These are phyloP conservation scores for Penicillium canariense DNA, from an alignment of 495 filamentous ascomycete genomes.

Conservation along the genomic window DNA sequence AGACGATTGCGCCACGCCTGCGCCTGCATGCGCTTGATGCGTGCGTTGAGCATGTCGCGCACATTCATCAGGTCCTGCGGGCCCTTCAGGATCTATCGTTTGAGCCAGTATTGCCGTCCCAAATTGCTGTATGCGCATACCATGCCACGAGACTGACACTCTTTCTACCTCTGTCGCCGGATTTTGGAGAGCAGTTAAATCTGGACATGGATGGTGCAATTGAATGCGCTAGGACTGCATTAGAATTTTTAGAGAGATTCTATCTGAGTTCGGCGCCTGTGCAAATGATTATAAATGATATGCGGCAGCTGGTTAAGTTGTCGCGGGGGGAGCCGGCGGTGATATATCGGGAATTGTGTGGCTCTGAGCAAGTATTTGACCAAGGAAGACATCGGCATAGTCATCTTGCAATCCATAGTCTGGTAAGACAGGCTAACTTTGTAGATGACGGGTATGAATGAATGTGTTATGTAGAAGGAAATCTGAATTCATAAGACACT, in stretches of 20 bases:
- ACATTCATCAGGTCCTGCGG: slow-evolving; percentile 6
- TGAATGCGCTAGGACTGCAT: neutral
- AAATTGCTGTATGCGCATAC: slow-evolving; percentile 20
- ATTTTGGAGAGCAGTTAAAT: neutral
- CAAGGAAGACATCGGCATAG: slow-evolving; percentile 12
- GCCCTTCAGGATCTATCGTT: neutral
- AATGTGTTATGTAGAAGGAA: no score
- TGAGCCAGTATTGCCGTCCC: slow-evolving; percentile 2
- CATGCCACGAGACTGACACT: slow-evolving; percentile 18
- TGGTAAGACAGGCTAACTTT: slow-evolving; percentile 22
- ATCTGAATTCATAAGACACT: no score
- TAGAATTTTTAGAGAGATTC: slow-evolving; percentile 3
- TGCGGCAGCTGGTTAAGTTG: slow-evolving; percentile 2
- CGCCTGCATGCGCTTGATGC: slow-evolving; percentile 1
- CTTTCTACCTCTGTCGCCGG: slow-evolving; percentile 8
- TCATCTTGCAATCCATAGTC: slow-evolving; percentile 18
- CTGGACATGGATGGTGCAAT: neutral
- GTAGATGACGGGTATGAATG: slow-evolving; percentile 21
- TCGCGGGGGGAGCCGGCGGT: neutral
- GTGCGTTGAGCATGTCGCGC: slow-evolving; percentile 6
- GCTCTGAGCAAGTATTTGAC: slow-evolving; percentile 6
- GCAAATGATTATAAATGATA: slow-evolving; percentile 5
- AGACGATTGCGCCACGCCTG: slow-evolving; percentile 2
- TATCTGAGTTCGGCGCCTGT: slow-evolving; percentile 1
- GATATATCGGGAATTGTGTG: slow-evolving; percentile 9